Percentiles rank a stretch among this genome's conserved stretches.
Evolutionary conservation across 139 green algal species (phyloP).

Genomic region (Eudorina sp.): DNA sequence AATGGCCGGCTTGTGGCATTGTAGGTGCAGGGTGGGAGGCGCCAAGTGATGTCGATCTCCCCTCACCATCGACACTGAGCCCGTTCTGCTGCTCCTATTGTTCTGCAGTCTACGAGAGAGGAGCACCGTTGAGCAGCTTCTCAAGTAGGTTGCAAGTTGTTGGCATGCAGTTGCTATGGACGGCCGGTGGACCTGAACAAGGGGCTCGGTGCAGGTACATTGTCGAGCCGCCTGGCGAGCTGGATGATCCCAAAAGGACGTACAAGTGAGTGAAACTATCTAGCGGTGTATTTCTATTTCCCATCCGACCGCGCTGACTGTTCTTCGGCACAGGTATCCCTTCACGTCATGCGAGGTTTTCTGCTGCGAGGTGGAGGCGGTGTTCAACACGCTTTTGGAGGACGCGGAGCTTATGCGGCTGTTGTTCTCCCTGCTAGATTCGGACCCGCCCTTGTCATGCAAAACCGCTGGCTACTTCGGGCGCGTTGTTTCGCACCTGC

Average conservation of each 20-base stretch:
- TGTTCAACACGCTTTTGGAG: slow-evolving; percentile 92
- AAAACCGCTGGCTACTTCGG: slow-evolving; percentile 95
- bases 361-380: slow-evolving; percentile 96
- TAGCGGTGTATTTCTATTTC: not conserved
- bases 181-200: not conserved
- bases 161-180: not conserved
- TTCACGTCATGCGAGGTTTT: slow-evolving; percentile 97
- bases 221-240: slow-evolving; percentile 70
- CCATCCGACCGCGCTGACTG: not conserved
- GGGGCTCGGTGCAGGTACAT: slow-evolving; percentile 68
- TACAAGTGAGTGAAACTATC: slow-evolving; percentile 73
- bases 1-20: slow-evolving; percentile 91
- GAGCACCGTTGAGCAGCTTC: slow-evolving; percentile 81
- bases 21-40: slow-evolving; percentile 58
- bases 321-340: slow-evolving; percentile 78
- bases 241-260: slow-evolving; percentile 79
- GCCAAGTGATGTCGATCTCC: slow-evolving; percentile 7
- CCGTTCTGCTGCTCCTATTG: not conserved
- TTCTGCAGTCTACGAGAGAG: slow-evolving; percentile 74
- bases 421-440: slow-evolving; percentile 88
- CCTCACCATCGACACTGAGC: not conserved
- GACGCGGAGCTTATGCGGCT: slow-evolving; percentile 80
- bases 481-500: slow-evolving; percentile 86
- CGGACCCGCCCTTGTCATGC: slow-evolving; percentile 72
- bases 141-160: slow-evolving; percentile 61